Evolutionary conservation across 169 alveolate genomes (phyloP), one percentile per base, ranked within the genome.

Genomic region (Pseudocohnilembus persalinus): DNA sequence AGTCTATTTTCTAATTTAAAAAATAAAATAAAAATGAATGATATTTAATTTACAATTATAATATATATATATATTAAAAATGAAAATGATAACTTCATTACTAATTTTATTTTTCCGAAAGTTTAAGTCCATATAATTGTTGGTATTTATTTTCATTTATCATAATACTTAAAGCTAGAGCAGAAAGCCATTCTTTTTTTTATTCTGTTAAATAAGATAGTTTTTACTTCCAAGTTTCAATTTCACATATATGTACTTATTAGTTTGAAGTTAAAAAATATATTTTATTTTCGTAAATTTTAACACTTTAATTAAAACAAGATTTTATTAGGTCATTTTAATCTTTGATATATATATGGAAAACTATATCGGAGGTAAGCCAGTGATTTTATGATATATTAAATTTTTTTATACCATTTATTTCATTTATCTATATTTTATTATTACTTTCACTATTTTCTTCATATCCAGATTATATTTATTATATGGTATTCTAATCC

Each of bases 71-170:
- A n/a, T n/a, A n/a, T n/a, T n/a, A n/a, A n/a, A n/a, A n/a, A n/a
- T n/a, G n/a, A n/a, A n/a, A n/a, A 74, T n/a, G 31, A 29, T 6
- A 35, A 49, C 87, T 74, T 82, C 1, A 29, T 80, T 73, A 16
- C 75, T 64, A 16, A 73, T 11, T 29, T 76, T 1, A n/a, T 73
- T 49, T 11, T n/a, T n/a, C n/a, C n/a, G n/a, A n/a, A n/a, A 11
- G n/a, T 33, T 72, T 73, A 4, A 82, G 33, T 0, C 87, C 87
- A 34, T 64, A 64, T 30, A 82, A 82, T 72, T 74, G 35, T 29
- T 65, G 49, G 1, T 82, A 28, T 33, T 74, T 72, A n/a, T 81
- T 81, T 30, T n/a, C 31, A 74, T 82, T 73, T n/a, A 82, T 31
- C 29, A 73, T 29, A 0, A 82, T 33, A 74, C 81, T 34, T 31